Conservation (phyloP, 352 stramenopile genomes). For the Globisporangium alternatum region DNA sequence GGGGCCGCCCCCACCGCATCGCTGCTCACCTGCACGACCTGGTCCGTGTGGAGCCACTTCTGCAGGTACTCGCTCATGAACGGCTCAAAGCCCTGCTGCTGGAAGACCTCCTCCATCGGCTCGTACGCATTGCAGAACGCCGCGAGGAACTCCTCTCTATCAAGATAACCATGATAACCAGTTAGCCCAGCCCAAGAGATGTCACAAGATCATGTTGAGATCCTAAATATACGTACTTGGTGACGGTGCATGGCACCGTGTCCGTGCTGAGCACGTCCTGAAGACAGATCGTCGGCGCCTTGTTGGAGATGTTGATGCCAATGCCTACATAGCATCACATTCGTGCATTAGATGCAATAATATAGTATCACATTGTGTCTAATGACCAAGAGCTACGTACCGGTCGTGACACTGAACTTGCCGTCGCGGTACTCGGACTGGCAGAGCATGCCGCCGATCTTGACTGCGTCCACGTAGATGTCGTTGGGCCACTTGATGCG, state of each 20-base stretch:
- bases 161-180: neutral
- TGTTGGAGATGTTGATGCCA: conserved; percentile 90
- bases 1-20: conserved; percentile 22
- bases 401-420: conserved; percentile 82
- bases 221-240: conserved; percentile 47
- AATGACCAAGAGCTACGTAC: conserved; percentile 18
- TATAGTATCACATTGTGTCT: neutral
- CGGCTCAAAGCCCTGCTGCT: conserved; percentile 76
- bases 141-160: conserved; percentile 82
- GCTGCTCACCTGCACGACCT: conserved; percentile 75
- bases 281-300: conserved; percentile 81
- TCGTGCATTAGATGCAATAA: neutral
- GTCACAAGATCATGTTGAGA: neutral
- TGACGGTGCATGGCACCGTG: conserved; percentile 55
- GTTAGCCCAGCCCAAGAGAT: neutral
- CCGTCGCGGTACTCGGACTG: conserved; percentile 84
- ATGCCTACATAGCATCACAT: conserved; percentile 37
- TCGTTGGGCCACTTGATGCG: conserved; percentile 93
- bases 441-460: conserved; percentile 89
- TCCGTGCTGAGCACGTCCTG: conserved; percentile 75
- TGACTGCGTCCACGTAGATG: conserved; percentile 88
- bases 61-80: conserved; percentile 82
- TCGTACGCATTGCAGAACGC: conserved; percentile 88
- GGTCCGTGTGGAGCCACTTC: conserved; percentile 84
- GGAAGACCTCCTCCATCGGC: conserved; percentile 80